Base-by-base conservation (phyloP, 352 stramenopile species). In the Phytophthora meadii region DNA sequence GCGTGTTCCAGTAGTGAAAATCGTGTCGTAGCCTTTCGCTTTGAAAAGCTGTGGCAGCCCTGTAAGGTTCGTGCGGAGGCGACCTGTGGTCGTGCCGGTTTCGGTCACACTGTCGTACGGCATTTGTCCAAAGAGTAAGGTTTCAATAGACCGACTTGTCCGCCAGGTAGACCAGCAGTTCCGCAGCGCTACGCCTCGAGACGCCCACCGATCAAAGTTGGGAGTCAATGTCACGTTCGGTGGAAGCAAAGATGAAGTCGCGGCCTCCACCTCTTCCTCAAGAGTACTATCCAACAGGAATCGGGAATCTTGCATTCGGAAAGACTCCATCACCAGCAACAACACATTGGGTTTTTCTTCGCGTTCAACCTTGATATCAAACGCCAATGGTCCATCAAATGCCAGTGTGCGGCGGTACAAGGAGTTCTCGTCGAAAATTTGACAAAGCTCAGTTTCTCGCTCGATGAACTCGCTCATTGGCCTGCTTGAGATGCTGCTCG, bases 71-170 rank as follows among this genome's bases (percentile, higher is more conserved):
- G 76, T 77, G 10, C 72, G 60, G 5, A 44, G 44, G 3, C 70
- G 67, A 1, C 83, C 81, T 11, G 44, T 59, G 0, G 81, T 86
- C 25, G 77, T 92, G 0, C 79, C 81, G 1, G 81, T 85, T 22
- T 79, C 60, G 0, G 72, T 84, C 10, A 78, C 56, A 55, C 79
- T 89, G 36, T 92, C 81, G 36, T 89, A 87, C 3, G 81, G 79
- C 49, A 90, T 55, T 40, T 90, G 83, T 0, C 75, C 83, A 42
- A 90, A 92, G 3, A 92, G 52, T 15, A 90, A 77, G 10, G 72
- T 76, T 64, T 92, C 83, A 10, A 92, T 52, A 6, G 83, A 87
- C 5, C 83, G 83, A 59, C 83, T 92, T 44, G 83, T 92, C n/a
- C 74, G 77, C 76, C 73, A 89, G 0, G 70, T 81, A 1, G 83